Evolutionary conservation across 164 flowering plant species (phyloP).

Genomic region (Tetrastigma voinierianum): DNA sequence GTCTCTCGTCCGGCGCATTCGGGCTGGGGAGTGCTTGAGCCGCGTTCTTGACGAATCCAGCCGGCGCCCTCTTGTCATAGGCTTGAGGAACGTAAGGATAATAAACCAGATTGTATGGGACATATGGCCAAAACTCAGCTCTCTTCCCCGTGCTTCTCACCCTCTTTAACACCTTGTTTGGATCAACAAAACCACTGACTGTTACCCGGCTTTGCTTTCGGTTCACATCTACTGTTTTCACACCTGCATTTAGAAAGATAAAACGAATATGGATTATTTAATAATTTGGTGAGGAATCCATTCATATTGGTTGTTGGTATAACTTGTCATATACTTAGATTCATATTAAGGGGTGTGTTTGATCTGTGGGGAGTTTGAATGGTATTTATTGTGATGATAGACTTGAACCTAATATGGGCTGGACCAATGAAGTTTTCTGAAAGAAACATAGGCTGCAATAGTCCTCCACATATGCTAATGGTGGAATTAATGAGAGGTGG

Average conservation of each 20-base stretch:
- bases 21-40: slow-evolving; percentile 28
- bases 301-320: too few relatives aligned
- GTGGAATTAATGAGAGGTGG: too few relatives aligned
- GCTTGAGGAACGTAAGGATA: slow-evolving; percentile 41
- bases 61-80: slow-evolving; percentile 45
- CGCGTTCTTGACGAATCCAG: slow-evolving; percentile 37
- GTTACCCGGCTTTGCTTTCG: slow-evolving; percentile 42
- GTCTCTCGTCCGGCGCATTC: slow-evolving; percentile 24
- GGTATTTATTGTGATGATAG: too few relatives aligned
- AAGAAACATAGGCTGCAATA: too few relatives aligned
- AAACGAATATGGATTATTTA: neutral
- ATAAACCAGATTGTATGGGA: slow-evolving; percentile 36
- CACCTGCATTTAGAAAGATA: slow-evolving; percentile 19
- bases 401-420: too few relatives aligned
- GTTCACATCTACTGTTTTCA: slow-evolving; percentile 35
- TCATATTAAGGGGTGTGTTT: too few relatives aligned
- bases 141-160: slow-evolving; percentile 39
- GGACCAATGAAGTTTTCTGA: too few relatives aligned
- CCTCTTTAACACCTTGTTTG: slow-evolving; percentile 39
- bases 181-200: slow-evolving; percentile 39
- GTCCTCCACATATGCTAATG: too few relatives aligned
- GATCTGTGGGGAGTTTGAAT: too few relatives aligned
- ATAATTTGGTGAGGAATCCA: too few relatives aligned
- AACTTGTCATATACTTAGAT: too few relatives aligned
- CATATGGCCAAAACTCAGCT: slow-evolving; percentile 47